Evolutionary conservation across 768 basidiomycete species (phyloP), one percentile per base, ranked within the genome.

Genomic region (Russula dissimulans): DNA sequence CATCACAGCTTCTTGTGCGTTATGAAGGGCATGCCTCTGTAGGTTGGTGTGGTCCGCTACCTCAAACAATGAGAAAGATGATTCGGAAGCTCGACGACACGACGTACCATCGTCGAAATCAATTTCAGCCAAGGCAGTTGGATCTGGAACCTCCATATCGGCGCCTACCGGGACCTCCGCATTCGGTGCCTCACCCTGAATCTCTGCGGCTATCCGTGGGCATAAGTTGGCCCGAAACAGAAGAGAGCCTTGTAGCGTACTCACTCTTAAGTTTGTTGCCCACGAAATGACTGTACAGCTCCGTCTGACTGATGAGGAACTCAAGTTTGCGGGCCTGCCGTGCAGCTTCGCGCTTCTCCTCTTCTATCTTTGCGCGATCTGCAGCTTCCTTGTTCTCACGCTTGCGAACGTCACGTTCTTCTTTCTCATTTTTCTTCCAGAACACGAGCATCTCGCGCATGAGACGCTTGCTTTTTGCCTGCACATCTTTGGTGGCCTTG

Each of bases 231-330:
- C 57, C 38, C 4, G 43, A 38, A 50, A 22, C 17, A 41, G 36
- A 44, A 17, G 50, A 48, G 46, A 61, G 5, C 14, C 15, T 48
- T 12, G 22, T 8, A 39, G 41, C 43, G 39, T 22, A 74, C 85
- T 67, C 72, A 91, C 90, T 92, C 72, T 91, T 91, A 55, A 92
- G 81, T 75, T 98, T 98, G 74, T 86, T 97, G 36, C 95, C 95
- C 60, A 99, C 94, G 80, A 99, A 98, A 76, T 99, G 97, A 66
- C 91, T 94, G 74, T 98, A 99, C 8, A 98, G 81, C 71, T 99
- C 97, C 4, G 97, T 98, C 73, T 98, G 95, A 60, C 91, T 97
- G 72, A 99, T 94, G 73, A 99, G 78, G 76, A 98, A 99, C 75
- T 99, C 97, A 29, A 99, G 83, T 72, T 98, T 97, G 66, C 95